phyloP scores from a whole-genome alignment of 148 eudicot genomes.

The Dysphania ambrosioides region DNA sequence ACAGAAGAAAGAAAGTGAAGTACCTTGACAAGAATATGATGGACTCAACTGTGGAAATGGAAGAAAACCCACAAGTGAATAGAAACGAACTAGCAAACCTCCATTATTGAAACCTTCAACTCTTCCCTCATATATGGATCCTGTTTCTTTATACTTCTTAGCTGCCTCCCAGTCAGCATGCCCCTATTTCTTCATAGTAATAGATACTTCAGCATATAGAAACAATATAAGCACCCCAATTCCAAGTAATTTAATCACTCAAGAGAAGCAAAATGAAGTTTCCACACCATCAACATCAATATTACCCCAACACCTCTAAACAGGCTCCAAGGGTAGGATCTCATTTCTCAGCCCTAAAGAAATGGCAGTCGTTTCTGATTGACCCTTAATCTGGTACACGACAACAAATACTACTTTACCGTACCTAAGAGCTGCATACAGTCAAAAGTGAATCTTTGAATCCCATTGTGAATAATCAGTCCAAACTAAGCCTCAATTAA shows the following conservation, averaged over 20 bases:
- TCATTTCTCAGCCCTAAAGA: background rate
- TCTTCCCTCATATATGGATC: slow-evolving; percentile 64
- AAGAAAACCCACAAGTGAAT: slow-evolving; percentile 92
- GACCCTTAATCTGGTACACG: slow-evolving; percentile 4
- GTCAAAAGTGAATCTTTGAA: background rate
- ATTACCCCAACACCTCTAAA: background rate
- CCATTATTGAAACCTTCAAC: slow-evolving; percentile 82
- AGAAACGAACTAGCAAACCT: slow-evolving; percentile 76
- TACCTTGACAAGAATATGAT: slow-evolving; percentile 76
- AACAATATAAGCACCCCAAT: slow-evolving; percentile 15
- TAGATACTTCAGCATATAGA: slow-evolving; percentile 39
- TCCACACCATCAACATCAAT: slow-evolving; percentile 1
- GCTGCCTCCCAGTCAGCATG: slow-evolving; percentile 93
- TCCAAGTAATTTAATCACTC: background rate
- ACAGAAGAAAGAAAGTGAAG: slow-evolving; percentile 1
- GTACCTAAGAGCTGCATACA: background rate
- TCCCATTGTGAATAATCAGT: background rate
- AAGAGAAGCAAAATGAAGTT: background rate
- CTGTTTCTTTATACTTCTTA: slow-evolving; percentile 53
- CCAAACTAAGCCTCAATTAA: background rate
- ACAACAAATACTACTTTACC: background rate
- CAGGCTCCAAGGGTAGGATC: background rate
- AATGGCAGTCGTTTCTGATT: background rate
- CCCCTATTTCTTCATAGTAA: slow-evolving; percentile 77
- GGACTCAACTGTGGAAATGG: slow-evolving; percentile 87